Percentiles rank a stretch among this genome's conserved stretches.
Evolutionary conservation across 768 basidiomycete genomes (phyloP).

Genomic region (Cystofilobasidium capitatum): DNA sequence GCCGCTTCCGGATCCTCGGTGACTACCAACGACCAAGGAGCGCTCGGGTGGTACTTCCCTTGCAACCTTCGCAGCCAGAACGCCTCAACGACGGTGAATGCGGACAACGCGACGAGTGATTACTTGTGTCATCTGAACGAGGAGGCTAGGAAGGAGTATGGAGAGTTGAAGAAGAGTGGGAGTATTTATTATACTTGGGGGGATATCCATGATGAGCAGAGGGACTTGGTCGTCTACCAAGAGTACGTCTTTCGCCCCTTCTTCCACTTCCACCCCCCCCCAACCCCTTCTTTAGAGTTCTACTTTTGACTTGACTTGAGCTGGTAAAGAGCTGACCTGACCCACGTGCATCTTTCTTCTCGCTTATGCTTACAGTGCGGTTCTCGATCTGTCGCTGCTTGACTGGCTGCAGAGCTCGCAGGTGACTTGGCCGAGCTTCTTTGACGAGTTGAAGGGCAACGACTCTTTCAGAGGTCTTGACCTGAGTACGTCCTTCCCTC

Average conservation of each 20-base stretch:
- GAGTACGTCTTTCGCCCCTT: conserved; percentile 51
- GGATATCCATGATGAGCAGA: conserved; percentile 55
- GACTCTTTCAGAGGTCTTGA: conserved; percentile 72
- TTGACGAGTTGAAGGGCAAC: conserved; percentile 66
- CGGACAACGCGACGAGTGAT: conserved; percentile 54
- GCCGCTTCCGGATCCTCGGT: conserved; percentile 48
- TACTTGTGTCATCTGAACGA: conserved; percentile 64
- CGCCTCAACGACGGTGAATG: conserved; percentile 53
- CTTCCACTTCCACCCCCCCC: not conserved
- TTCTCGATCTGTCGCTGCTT: conserved; percentile 80
- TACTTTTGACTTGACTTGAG: no score
- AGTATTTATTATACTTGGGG: conserved; percentile 91
- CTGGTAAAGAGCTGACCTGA: conserved; percentile 6
- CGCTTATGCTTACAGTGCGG: conserved; percentile 47
- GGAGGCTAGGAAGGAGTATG: conserved; percentile 46
- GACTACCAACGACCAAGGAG: not conserved
- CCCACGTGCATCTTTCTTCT: conserved; percentile 26
- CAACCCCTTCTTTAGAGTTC: no score
- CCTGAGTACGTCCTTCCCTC: conserved; percentile 42
- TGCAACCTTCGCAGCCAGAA: conserved; percentile 81
- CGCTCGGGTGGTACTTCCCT: conserved; percentile 90
- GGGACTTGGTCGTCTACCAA: conserved; percentile 90
- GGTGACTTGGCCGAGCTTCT: conserved; percentile 71
- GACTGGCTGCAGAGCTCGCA: conserved; percentile 72
- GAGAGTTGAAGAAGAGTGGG: conserved; percentile 48